Evolutionary conservation across 2,329 filamentous ascomycete genomes (phyloP).

Genomic region (Harringtonia lauricola): DNA sequence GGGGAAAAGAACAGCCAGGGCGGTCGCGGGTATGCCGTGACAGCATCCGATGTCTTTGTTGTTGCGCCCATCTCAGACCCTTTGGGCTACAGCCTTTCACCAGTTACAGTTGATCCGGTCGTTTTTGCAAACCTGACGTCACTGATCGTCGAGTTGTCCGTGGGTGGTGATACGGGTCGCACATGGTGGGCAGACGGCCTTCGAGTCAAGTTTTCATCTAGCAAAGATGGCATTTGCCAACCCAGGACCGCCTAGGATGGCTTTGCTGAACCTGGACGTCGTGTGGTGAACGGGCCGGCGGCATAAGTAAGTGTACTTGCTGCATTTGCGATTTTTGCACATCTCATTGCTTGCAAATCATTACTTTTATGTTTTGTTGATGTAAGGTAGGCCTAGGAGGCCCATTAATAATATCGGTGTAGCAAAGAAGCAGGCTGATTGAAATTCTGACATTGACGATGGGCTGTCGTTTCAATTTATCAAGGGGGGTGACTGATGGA

Average conservation of each 20-base stretch:
- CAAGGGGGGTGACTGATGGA: too few relatives aligned
- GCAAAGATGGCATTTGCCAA: background rate
- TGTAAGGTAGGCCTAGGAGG: too few relatives aligned
- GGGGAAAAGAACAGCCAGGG: background rate
- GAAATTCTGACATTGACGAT: too few relatives aligned
- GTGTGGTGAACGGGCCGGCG: too few relatives aligned
- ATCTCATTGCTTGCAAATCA: too few relatives aligned
- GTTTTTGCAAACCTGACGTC: slow-evolving; percentile 23
- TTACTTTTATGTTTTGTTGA: background rate
- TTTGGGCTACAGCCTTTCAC: slow-evolving; percentile 18
- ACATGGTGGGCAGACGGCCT: slow-evolving; percentile 37
- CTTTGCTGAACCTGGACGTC: too few relatives aligned
- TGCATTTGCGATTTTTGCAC: too few relatives aligned
- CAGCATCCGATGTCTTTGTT: slow-evolving; percentile 14
- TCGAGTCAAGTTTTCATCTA: background rate
- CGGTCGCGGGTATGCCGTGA: slow-evolving; percentile 14
- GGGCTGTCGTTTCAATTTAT: too few relatives aligned
- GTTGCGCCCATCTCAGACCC: slow-evolving; percentile 19
- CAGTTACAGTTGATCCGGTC: slow-evolving; percentile 13
- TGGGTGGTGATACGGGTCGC: slow-evolving; percentile 18
- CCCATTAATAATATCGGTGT: too few relatives aligned
- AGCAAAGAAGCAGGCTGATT: too few relatives aligned
- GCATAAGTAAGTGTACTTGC: too few relatives aligned
- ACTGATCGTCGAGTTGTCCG: slow-evolving; percentile 28
- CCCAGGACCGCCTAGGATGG: too few relatives aligned